These are phyloP conservation scores for Trichoderma orchidacearum DNA, from an alignment of 495 filamentous ascomycete genomes.

Conservation along the genomic window DNA sequence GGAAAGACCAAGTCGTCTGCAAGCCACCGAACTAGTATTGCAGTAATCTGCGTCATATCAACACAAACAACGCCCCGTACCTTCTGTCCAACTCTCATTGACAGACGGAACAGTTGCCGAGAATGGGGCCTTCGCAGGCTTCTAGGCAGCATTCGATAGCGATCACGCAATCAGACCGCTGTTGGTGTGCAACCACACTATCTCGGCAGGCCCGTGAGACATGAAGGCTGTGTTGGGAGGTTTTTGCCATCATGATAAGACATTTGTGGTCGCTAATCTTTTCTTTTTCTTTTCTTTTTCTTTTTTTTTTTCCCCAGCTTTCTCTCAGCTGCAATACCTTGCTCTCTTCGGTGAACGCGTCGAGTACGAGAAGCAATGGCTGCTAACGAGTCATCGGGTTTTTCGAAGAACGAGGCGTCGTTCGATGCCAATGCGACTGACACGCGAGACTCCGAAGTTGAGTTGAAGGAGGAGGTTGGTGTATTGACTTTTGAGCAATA, in stretches of 20 bases:
- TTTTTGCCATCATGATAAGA: neutral
- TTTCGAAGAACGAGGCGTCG: neutral
- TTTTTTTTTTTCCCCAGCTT: too few relatives aligned
- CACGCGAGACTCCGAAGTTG: neutral
- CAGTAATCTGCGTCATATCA: neutral
- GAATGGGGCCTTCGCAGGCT: neutral
- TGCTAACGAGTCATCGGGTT: neutral
- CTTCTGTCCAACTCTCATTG: too few relatives aligned
- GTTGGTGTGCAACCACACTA: neutral
- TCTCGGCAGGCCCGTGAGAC: neutral
- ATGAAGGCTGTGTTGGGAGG: neutral
- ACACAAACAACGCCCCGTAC: neutral
- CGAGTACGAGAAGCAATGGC: neutral
- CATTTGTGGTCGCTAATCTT: neutral
- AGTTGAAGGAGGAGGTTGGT: neutral
- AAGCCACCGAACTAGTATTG: too few relatives aligned
- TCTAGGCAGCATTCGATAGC: neutral
- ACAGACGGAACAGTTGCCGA: neutral
- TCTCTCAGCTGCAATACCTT: neutral
- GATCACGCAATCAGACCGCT: neutral
- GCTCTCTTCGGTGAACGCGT: neutral
- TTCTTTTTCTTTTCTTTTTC: too few relatives aligned
- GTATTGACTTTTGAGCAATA: neutral
- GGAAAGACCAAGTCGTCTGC: neutral
- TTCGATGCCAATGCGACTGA: neutral